phyloP scores from a whole-genome alignment of 2,329 filamentous ascomycete species.

The Orbilia quercus region DNA sequence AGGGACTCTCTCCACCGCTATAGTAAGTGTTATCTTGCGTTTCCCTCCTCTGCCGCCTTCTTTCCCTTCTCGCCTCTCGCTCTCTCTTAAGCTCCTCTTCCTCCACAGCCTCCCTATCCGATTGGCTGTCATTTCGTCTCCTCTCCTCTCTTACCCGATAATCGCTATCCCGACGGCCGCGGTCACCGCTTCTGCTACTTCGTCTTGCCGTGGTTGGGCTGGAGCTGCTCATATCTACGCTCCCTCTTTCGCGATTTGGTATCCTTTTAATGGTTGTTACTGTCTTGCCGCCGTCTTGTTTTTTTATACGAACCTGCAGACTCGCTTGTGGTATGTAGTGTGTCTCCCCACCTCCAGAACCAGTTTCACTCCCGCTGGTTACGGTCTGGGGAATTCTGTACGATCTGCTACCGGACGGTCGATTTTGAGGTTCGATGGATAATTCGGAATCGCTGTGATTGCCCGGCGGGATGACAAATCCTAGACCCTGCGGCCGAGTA shows the following conservation, averaged over 20 bases:
- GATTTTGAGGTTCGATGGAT: constrained; percentile 40
- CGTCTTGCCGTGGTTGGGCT: constrained; percentile 16
- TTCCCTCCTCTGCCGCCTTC: constrained; percentile 47
- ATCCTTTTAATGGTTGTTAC: constrained; percentile 55
- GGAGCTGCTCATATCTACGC: constrained; percentile 24
- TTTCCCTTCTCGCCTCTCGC: constrained; percentile 42
- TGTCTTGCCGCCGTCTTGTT: constrained; percentile 50
- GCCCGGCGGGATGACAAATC: constrained; percentile 30
- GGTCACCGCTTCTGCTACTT: constrained; percentile 12
- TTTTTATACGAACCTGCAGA: constrained; percentile 53
- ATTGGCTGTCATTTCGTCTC: constrained; percentile 35
- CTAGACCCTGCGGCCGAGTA: constrained; percentile 23
- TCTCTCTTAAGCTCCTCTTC: constrained; percentile 46
- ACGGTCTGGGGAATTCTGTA: constrained; percentile 49
- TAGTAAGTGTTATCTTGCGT: constrained; percentile 33
- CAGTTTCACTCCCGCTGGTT: constrained; percentile 45
- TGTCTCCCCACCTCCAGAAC: constrained; percentile 20
- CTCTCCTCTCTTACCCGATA: constrained; percentile 44
- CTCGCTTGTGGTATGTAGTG: constrained; percentile 43
- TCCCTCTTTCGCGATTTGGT: constrained; percentile 39
- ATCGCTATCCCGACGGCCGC: constrained; percentile 25
- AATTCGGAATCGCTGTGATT: constrained; percentile 49
- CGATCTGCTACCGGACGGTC: constrained; percentile 43
- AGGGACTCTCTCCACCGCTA: constrained; percentile 46
- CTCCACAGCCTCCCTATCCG: constrained; percentile 25